phyloP scores from a whole-genome alignment of 495 filamentous ascomycete genomes.

The Xylaria castorea region DNA sequence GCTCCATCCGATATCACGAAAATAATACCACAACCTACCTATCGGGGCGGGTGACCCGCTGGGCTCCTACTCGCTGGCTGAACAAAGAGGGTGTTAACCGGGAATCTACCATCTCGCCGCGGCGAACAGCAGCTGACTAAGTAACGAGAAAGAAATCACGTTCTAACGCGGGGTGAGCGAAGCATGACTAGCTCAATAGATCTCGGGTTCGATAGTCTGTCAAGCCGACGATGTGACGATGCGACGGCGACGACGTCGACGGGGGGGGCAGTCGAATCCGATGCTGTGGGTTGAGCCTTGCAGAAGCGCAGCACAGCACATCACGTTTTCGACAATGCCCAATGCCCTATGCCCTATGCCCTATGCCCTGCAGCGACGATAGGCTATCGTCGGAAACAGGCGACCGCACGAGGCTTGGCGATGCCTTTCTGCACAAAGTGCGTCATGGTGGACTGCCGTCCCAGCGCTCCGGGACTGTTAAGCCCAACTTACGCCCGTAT shows the following conservation, averaged over 20 bases:
- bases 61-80: slow-evolving; percentile 19
- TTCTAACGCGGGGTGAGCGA: neutral
- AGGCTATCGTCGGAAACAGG: slow-evolving; percentile 29
- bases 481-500: slow-evolving; percentile 23
- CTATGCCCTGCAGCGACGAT: slow-evolving; percentile 18
- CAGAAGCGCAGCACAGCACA: slow-evolving; percentile 14
- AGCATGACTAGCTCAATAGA: neutral
- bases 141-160: slow-evolving; percentile 1
- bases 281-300: slow-evolving; percentile 27
- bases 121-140: slow-evolving; percentile 8
- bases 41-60: slow-evolving; percentile 23
- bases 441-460: slow-evolving; percentile 40
- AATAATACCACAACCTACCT: slow-evolving; percentile 24
- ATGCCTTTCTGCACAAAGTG: slow-evolving; percentile 36
- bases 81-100: slow-evolving; percentile 12
- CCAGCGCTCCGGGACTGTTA: slow-evolving; percentile 29
- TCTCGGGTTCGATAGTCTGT: neutral
- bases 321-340: slow-evolving; percentile 24
- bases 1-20: slow-evolving; percentile 24
- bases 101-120: slow-evolving; percentile 17
- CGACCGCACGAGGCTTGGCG: slow-evolving; percentile 32
- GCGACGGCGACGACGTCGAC: slow-evolving; percentile 5
- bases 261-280: slow-evolving; percentile 4
- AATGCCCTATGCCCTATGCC: slow-evolving; percentile 27
- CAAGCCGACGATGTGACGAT: neutral